Conservation (phyloP, 23 red algal genomes). For the Gracilaria gracilis region DNA sequence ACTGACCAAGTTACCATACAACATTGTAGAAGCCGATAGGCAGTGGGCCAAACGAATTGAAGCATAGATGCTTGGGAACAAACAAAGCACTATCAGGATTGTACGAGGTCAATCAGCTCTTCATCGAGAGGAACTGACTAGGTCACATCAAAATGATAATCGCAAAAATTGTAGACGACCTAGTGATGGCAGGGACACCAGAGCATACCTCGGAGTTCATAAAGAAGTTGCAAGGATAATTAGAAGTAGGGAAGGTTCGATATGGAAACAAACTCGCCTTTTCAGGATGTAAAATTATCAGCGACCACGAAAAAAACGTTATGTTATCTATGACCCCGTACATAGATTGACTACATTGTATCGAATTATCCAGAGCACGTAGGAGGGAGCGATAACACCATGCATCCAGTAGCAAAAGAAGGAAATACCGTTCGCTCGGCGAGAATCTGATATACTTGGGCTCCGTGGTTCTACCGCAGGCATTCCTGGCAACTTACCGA, state of each 20-base stretch:
- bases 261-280: not conserved
- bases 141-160: not conserved
- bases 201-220: not conserved
- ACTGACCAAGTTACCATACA: conserved; percentile 27
- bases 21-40: conserved; percentile 13
- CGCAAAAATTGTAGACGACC: conserved; percentile 36
- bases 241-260: too few relatives aligned
- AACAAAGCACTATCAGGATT: not conserved
- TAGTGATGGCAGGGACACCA: conserved; percentile 23
- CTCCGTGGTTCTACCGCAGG: not conserved
- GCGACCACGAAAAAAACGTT: not conserved
- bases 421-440: not conserved
- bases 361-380: not conserved
- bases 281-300: not conserved
- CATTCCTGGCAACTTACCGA: not conserved
- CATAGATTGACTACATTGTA: not conserved
- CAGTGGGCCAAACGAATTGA: conserved; percentile 26
- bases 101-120: conserved; percentile 1
- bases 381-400: not conserved
- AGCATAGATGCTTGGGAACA: conserved; percentile 19
- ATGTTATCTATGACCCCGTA: not conserved
- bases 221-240: not conserved
- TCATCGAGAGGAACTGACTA: not conserved
- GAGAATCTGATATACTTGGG: conserved; percentile 19
- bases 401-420: not conserved